phyloP scores from a whole-genome alignment of 2,329 filamentous ascomycete species.

The Aureobasidium pullulans region DNA sequence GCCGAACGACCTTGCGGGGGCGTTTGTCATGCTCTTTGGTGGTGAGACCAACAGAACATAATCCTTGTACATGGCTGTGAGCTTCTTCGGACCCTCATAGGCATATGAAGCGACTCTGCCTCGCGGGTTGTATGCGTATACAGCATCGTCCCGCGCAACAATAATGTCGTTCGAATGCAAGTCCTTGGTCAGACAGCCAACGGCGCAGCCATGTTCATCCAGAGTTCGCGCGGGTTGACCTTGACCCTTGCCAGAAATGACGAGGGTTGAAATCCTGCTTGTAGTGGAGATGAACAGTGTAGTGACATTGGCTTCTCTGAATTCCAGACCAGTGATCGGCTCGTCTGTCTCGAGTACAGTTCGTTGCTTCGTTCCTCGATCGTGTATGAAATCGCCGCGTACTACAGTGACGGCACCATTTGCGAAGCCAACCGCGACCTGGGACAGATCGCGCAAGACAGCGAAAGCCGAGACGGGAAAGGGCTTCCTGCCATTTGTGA shows the following conservation, averaged over 20 bases:
- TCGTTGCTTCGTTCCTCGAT: constrained; percentile 86
- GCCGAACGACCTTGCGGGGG: constrained; percentile 66
- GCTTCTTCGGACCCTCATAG: constrained; percentile 83
- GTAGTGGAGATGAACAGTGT: constrained; percentile 91
- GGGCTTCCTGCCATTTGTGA: constrained; percentile 84
- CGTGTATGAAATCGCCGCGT: constrained; percentile 87
- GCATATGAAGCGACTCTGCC: constrained; percentile 82
- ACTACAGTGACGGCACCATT: constrained; percentile 93
- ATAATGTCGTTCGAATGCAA: constrained; percentile 73
- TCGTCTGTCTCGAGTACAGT: constrained; percentile 96
- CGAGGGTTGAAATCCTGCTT: constrained; percentile 74
- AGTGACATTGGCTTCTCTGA: constrained; percentile 57
- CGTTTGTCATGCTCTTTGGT: constrained; percentile 52
- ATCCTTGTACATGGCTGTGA: constrained; percentile 70
- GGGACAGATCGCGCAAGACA: constrained; percentile 77
- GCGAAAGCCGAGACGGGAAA: constrained; percentile 95
- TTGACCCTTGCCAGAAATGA: constrained; percentile 81
- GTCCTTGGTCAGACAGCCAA: constrained; percentile 93
- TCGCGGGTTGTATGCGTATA: constrained; percentile 84
- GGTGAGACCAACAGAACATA: constrained; percentile 85
- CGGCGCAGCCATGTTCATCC: constrained; percentile 80
- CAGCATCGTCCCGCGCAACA: constrained; percentile 88
- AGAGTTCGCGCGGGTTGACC: constrained; percentile 80
- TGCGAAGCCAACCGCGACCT: constrained; percentile 90
- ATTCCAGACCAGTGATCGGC: constrained; percentile 85